Percentiles rank a stretch among this genome's conserved stretches.
These are phyloP conservation scores for Acaromyces ingoldii DNA, from an alignment of 1,284 basidiomycete genomes.

Conservation along the genomic window DNA sequence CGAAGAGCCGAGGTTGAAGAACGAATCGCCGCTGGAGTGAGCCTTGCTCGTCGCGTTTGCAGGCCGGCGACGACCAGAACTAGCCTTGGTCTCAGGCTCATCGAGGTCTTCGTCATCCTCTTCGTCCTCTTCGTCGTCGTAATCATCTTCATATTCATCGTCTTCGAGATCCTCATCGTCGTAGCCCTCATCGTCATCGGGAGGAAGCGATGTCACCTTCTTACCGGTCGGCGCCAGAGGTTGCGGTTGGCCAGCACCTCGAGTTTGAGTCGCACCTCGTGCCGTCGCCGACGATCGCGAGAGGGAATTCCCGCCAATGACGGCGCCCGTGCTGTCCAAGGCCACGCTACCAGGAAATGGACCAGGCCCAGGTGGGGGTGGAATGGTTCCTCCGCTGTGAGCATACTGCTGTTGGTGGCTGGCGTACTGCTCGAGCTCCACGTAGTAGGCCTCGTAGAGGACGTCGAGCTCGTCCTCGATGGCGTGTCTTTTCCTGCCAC, in stretches of 20 bases:
- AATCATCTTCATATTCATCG: constrained; percentile 55
- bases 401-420: constrained; percentile 92
- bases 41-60: constrained; percentile 17
- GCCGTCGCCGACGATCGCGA: constrained; percentile 15
- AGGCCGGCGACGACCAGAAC: constrained; percentile 6
- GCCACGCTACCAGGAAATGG: constrained; percentile 97
- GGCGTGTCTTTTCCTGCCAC: constrained; percentile 90
- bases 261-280: constrained; percentile 22
- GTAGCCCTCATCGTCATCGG: constrained; percentile 27
- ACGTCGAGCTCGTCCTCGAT: constrained; percentile 99
- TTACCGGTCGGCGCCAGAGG: constrained; percentile 1
- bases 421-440: constrained; percentile 97
- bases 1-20: constrained; percentile 72
- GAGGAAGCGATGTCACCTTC: constrained; percentile 12
- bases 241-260: constrained; percentile 16
- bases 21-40: constrained; percentile 56
- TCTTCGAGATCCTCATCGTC: constrained; percentile 44
- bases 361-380: constrained; percentile 88
- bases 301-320: constrained; percentile 65
- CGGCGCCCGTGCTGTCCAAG: constrained; percentile 76
- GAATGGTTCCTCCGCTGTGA: constrained; percentile 73
- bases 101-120: constrained; percentile 47
- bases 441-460: constrained; percentile 99
- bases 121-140: constrained; percentile 58
- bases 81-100: constrained; percentile 1